Base-by-base conservation (phyloP, 768 basidiomycete genomes). In the Kwoniella mangroviensis region DNA sequence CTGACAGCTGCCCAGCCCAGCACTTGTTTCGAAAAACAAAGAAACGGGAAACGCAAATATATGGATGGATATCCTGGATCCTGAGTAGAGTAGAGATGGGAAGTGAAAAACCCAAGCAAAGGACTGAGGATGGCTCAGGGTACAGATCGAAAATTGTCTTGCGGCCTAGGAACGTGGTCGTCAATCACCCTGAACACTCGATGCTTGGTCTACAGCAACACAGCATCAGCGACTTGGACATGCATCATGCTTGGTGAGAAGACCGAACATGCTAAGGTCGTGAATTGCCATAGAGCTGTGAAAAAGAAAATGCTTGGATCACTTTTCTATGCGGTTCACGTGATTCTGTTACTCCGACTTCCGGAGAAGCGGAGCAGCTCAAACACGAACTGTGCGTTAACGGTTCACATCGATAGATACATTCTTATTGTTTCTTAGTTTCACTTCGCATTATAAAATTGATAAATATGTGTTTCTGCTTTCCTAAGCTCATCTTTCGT, bases 161-260 rank as follows among this genome's bases (percentile, higher is more conserved):
- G 24, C 56, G 56, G 56, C 56, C 9, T 11, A 57, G 56, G 56
- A 13, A 26, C 24, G 24, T 57, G 15, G 21, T 26, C 19, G 5
- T 11, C 13, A 5, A 26, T 12, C 56, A 17, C 56, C 24, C 26
- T 26, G 12, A 57, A 7, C 34, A 34, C 34, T 34, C 34, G 56
- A 57, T 26, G 28, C 28, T 19, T 4, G 22, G 24, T 6, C 56
- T 26, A 58, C 9, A 22, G 22, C 4, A 42, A 59, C 58, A 60
- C 58, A 42, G 58, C 58, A 60, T 60, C 58, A 60, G 58, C 19
- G 58, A 41, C 58, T 60, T 60, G 58, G 58, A 24, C 53, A 54
- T 54, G n/a, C 53, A 41, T 59, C n/a, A 41, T 21, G 58, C 12
- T 60, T 41, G 40, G 53, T 55, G 24, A 49, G 45, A 49, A 49